phyloP scores from a whole-genome alignment of 257 asterid species.

The Ophiorrhiza pumila region DNA sequence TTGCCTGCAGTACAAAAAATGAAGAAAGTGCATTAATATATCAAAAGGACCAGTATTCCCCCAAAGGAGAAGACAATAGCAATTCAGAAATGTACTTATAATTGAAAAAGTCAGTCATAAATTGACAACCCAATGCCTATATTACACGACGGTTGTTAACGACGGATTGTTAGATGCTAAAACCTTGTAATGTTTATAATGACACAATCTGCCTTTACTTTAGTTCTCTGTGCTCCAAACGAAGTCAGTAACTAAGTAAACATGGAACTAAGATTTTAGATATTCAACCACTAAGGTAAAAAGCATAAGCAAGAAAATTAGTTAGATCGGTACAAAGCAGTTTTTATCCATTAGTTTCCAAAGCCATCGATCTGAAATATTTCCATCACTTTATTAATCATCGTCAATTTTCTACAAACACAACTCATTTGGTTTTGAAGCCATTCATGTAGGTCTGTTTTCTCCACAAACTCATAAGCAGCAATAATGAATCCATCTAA shows the following conservation, averaged over 20 bases:
- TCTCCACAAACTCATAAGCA: neutral
- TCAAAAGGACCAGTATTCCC: neutral
- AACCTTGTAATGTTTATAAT: neutral
- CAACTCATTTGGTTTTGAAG: neutral
- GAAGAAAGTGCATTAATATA: neutral
- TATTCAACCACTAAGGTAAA: neutral
- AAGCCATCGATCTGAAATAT: neutral
- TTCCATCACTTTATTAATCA: neutral
- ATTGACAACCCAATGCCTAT: neutral
- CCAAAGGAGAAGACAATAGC: neutral
- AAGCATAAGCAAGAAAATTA: neutral
- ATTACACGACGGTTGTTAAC: neutral
- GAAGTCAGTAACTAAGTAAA: neutral
- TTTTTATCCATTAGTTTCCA: neutral
- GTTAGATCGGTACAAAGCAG: neutral
- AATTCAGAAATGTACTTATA: neutral
- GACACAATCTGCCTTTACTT: neutral
- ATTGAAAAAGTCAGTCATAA: neutral
- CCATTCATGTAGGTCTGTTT: neutral
- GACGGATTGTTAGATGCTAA: neutral
- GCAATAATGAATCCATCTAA: neutral
- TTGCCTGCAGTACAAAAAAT: conserved; percentile 47
- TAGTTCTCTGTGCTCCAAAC: neutral
- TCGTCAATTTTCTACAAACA: neutral
- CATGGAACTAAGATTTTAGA: too few relatives aligned